Evolutionary conservation across 768 basidiomycete genomes (phyloP).

Genomic region (Phylloporus sp.): DNA sequence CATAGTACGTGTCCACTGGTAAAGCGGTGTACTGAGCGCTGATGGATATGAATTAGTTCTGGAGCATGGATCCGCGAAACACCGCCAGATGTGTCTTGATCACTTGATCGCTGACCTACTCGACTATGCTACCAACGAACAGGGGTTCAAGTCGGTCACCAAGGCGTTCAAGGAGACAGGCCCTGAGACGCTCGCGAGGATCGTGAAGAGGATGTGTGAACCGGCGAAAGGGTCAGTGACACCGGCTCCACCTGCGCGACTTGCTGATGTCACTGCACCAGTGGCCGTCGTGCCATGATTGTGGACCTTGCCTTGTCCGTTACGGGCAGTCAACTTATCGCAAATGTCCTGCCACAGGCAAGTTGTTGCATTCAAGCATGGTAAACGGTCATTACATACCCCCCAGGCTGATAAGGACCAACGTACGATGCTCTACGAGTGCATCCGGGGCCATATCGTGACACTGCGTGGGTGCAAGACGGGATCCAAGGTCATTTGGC

Average conservation of each 20-base stretch:
- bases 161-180: constrained; percentile 86
- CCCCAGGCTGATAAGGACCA: constrained; percentile 81
- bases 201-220: constrained; percentile 82
- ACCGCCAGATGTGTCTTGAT: constrained; percentile 72
- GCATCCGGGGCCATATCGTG: constrained; percentile 83
- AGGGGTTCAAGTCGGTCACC: constrained; percentile 83
- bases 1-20: constrained; percentile 54
- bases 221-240: constrained; percentile 66
- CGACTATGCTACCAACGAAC: constrained; percentile 77
- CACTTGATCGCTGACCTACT: constrained; percentile 73
- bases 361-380: constrained; percentile 15
- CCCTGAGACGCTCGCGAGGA: constrained; percentile 65
- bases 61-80: constrained; percentile 77
- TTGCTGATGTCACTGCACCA: constrained; percentile 30
- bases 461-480: constrained; percentile 90
- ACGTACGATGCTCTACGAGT: constrained; percentile 75
- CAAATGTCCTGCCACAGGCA: constrained; percentile 75
- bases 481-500: constrained; percentile 89
- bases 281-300: constrained; percentile 76
- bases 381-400: constrained; percentile 7
- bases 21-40: constrained; percentile 1
- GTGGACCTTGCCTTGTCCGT: constrained; percentile 82
- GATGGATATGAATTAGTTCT: constrained; percentile 47
- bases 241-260: neutral
- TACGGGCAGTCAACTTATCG: constrained; percentile 83